Percentiles rank a stretch among this genome's conserved stretches.
Conservation (phyloP, 805 yeast genomes). For the Saturnispora galanensis region DNA sequence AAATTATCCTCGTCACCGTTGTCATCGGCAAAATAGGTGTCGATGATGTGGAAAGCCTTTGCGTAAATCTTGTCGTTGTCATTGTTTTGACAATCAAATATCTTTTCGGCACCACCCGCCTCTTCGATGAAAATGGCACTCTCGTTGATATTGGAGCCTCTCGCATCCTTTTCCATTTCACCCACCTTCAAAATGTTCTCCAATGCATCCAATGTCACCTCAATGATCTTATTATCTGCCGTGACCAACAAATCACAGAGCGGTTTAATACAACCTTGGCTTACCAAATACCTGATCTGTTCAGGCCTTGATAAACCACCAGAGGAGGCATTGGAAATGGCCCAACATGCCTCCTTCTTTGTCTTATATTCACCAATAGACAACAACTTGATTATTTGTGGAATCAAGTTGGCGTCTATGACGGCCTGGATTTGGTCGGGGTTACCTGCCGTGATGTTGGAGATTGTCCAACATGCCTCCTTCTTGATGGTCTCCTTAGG, state of each 20-base stretch:
- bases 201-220: conserved; percentile 90
- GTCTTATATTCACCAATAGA: conserved; percentile 87
- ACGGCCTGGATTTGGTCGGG: conserved; percentile 94
- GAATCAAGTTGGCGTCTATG: conserved; percentile 87
- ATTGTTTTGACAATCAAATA: conserved; percentile 84
- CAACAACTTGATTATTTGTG: conserved; percentile 74
- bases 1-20: conserved; percentile 40
- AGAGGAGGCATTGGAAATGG: conserved; percentile 93
- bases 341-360: conserved; percentile 99
- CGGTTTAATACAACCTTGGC: conserved; percentile 96
- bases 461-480: conserved; percentile 98
- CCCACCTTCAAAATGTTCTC: conserved; percentile 93
- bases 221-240: conserved; percentile 86
- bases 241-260: conserved; percentile 83
- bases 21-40: conserved; percentile 84
- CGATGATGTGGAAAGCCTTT: conserved; percentile 84
- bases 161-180: conserved; percentile 77
- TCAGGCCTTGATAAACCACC: conserved; percentile 91
- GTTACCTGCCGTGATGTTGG: conserved; percentile 97
- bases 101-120: conserved; percentile 97
- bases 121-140: conserved; percentile 91
- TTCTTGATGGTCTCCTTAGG: conserved; percentile 88
- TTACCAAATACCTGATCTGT: conserved; percentile 84
- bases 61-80: conserved; percentile 87
- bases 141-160: conserved; percentile 62